Base-by-base conservation (phyloP, 163 green algal species). In the Scenedesmus sp. region DNA sequence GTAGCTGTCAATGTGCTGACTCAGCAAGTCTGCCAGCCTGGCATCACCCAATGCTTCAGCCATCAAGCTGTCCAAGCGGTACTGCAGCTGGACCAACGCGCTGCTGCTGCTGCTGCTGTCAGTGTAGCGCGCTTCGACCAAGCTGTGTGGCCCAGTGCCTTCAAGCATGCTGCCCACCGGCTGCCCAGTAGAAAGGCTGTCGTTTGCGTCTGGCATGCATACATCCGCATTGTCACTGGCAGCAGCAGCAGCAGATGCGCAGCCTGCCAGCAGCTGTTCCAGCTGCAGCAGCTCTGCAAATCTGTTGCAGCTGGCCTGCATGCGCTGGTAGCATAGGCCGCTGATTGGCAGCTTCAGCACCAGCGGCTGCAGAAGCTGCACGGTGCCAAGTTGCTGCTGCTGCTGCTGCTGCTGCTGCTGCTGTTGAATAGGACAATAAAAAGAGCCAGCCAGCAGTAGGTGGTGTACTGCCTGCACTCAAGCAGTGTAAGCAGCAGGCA, bases 291-390 rank as follows among this genome's bases (percentile, higher is more conserved):
- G 73, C 54, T 86, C 46, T 23, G 73, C 57, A 52, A 34, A 91
- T 2, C 8, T 84, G 54, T 54, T 67, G 46, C 87, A 26, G 46
- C 12, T 74, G n/a, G 55, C 87, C 10, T 74, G 57, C 70, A 84
- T 4, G 52, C 54, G 59, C 7, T 34, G 70, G 64, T 90, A 82
- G 52, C 86, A 90, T 8, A 82, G 46, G 46, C 46, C 60, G 16
- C 86, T 90, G 26, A 90, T 54, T 12, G 86, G 86, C 64, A 90
- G 86, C 26, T 90, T 52, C 6, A 90, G 67, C 2, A 7, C 56
- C 86, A 82, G 20, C 10, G 62, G 62, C 46, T 77, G 67, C 67
- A 77, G 67, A 2, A 34, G 16, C 18, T 34, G 16, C 16, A 7
- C 2, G 6, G 18, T 8, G 64, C 10, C 12, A 34, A 34, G 2